phyloP scores from a whole-genome alignment of 2,329 filamentous ascomycete species.

The Aspergillus novofumigatus region DNA sequence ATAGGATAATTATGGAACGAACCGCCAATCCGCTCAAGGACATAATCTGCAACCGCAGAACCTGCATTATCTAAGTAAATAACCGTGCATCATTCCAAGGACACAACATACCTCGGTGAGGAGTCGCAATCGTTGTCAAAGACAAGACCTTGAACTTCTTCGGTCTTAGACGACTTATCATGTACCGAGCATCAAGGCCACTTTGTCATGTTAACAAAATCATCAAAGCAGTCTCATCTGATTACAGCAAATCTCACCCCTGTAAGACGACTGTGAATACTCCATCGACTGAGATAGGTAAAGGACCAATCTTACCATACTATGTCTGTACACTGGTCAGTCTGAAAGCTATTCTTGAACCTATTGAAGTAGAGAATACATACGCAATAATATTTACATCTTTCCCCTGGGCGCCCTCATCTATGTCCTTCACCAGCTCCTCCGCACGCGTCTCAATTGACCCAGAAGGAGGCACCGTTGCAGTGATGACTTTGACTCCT shows the following conservation, averaged over 20 bases:
- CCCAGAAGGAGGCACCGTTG: slow-evolving; percentile 55
- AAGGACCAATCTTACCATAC: slow-evolving; percentile 39
- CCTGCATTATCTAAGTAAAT: slow-evolving; percentile 28
- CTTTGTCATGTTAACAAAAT: slow-evolving; percentile 32
- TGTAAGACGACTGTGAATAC: slow-evolving; percentile 14
- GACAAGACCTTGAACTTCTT: slow-evolving; percentile 71
- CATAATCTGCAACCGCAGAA: slow-evolving; percentile 59
- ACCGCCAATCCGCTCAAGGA: slow-evolving; percentile 56
- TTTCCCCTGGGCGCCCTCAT: slow-evolving; percentile 50
- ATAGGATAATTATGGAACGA: slow-evolving; percentile 12
- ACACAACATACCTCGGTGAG: slow-evolving; percentile 48
- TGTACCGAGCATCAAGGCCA: slow-evolving; percentile 61
- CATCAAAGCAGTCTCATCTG: background rate
- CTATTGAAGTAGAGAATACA: slow-evolving; percentile 22
- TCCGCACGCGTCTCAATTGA: slow-evolving; percentile 56
- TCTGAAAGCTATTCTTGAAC: background rate
- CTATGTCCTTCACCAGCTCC: slow-evolving; percentile 52
- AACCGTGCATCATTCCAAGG: background rate
- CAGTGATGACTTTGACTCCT: slow-evolving; percentile 58
- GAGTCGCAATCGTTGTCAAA: slow-evolving; percentile 59
- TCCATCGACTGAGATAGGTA: background rate
- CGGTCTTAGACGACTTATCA: slow-evolving; percentile 57
- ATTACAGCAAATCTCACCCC: slow-evolving; percentile 27
- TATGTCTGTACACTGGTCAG: slow-evolving; percentile 34
- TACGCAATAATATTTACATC: slow-evolving; percentile 63